A percentile compares a stretch with the other conserved stretches of the same genome.
phyloP scores from a whole-genome alignment of 2,329 filamentous ascomycete genomes.

The Metarhizium anisopliae region DNA sequence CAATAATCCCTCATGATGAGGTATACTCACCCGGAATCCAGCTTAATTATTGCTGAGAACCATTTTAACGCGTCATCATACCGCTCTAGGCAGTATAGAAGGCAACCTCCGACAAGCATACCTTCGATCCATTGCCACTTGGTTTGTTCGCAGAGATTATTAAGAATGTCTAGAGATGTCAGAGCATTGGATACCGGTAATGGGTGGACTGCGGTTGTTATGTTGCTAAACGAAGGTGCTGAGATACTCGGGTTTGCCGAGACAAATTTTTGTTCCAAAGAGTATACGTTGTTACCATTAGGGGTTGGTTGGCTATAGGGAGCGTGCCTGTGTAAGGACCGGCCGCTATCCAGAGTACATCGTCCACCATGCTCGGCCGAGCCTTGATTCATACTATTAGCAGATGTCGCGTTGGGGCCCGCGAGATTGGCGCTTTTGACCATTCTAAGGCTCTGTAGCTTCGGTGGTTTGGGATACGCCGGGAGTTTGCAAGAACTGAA shows the following conservation, averaged over 20 bases:
- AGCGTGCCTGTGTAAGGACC: background rate
- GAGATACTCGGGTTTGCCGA: background rate
- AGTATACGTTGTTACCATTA: background rate
- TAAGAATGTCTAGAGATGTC: conserved; percentile 62
- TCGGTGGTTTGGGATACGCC: conserved; percentile 45
- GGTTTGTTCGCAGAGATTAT: conserved; percentile 67
- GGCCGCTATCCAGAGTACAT: conserved; percentile 3
- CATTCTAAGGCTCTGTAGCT: conserved; percentile 15
- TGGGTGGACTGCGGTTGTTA: conserved; percentile 5
- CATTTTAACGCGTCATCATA: conserved; percentile 69
- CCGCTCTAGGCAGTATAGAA: conserved; percentile 81
- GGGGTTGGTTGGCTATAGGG: background rate
- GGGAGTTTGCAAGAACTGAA: conserved; percentile 37
- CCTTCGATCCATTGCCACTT: conserved; percentile 88
- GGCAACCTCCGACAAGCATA: conserved; percentile 81
- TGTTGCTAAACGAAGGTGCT: conserved; percentile 5
- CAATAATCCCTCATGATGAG: conserved; percentile 20
- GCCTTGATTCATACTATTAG: background rate
- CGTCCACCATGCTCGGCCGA: background rate
- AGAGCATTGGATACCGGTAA: conserved; percentile 47
- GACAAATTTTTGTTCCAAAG: background rate
- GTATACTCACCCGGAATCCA: conserved; percentile 45
- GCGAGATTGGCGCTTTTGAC: background rate
- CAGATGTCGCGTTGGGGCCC: background rate
- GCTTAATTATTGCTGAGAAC: conserved; percentile 55